These are phyloP conservation scores for Lenzites betulinus DNA, from an alignment of 768 basidiomycete species.

Conservation along the genomic window DNA sequence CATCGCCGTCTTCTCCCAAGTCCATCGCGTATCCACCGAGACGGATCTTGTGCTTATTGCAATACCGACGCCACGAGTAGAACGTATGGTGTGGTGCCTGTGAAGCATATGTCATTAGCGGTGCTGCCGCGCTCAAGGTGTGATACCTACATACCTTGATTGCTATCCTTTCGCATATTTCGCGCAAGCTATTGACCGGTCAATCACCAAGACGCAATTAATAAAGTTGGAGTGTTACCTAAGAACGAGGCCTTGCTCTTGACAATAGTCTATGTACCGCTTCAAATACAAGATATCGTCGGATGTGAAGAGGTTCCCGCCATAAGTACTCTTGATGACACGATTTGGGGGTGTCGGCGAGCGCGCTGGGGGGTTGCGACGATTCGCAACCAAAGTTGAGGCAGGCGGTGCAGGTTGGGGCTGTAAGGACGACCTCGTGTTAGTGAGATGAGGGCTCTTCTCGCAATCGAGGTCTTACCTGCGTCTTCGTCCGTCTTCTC, in stretches of 20 bases:
- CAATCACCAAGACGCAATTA: neutral
- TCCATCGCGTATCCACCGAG: slow-evolving; percentile 84
- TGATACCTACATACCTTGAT: slow-evolving; percentile 56
- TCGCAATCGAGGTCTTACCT: slow-evolving; percentile 39
- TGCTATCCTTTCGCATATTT: slow-evolving; percentile 87
- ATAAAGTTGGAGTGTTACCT: slow-evolving; percentile 44
- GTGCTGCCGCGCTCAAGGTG: neutral
- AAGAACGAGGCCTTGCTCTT: slow-evolving; percentile 81
- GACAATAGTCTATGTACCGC: slow-evolving; percentile 89
- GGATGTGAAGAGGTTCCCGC: slow-evolving; percentile 83
- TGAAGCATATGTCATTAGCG: neutral
- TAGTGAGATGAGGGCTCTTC: slow-evolving; percentile 1
- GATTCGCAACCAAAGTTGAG: slow-evolving; percentile 64
- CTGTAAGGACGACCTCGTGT: neutral
- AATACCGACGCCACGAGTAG: slow-evolving; percentile 90
- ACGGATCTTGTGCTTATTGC: slow-evolving; percentile 92
- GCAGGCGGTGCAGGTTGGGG: slow-evolving; percentile 65
- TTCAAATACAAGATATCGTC: slow-evolving; percentile 85
- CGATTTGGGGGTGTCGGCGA: slow-evolving; percentile 84
- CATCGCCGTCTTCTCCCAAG: slow-evolving; percentile 44
- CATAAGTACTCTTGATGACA: slow-evolving; percentile 87
- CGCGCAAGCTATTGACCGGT: slow-evolving; percentile 53
- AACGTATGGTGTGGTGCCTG: slow-evolving; percentile 93
- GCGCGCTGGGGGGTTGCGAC: slow-evolving; percentile 65
- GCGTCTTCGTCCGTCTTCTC: slow-evolving; percentile 66